Evolutionary conservation across 805 yeast species (phyloP), one percentile per base, ranked within the genome.

Genomic region (Wickerhamomyces queroliae): DNA sequence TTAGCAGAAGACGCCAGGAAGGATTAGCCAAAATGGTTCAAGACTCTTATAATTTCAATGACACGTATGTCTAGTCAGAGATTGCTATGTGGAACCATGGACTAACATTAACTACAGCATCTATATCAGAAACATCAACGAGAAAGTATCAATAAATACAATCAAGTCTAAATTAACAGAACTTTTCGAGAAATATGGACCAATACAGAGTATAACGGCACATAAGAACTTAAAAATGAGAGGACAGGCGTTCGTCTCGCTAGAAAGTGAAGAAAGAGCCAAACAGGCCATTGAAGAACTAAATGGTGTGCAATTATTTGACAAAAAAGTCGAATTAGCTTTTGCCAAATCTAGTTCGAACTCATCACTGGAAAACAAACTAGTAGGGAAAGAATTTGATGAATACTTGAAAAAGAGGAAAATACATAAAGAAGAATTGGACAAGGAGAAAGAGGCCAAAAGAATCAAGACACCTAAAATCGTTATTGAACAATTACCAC

Each of bases 241-340:
- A 41, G 96, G 96, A 2, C 95, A 87, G 58, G 95, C 95, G 1
- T 87, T 85, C 56, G 69, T 87, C 6, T 75, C 85, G 0, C 76
- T 79, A 38, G 67, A 62, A 4, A 52, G 57, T 16, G 49, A 51
- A 1, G 63, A 64, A 3, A 58, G 63, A 5, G 79, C 89, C 1
- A 41, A 54, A 4, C 50, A 53, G 12, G 60, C 60, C 1, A 25
- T 53, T 13, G 32, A 43, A 6, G 42, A 38, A 9, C 30, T 55
- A 10, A 25, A 55, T 31, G 57, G 57, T 3, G 18, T 23, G 3
- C 39, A 25, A n/a, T 18, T 55, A 7, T 54, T 53, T 28, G 43
- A 49, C 18, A 40, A 51, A 39, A 46, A 46, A 15, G 35, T 55
- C 20, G 49, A 47, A 19, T 41, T 53, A 0, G 38, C 46, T 31